Conservation (phyloP, 1,284 basidiomycete species). For the Cutaneotrichosporon sp. region DNA sequence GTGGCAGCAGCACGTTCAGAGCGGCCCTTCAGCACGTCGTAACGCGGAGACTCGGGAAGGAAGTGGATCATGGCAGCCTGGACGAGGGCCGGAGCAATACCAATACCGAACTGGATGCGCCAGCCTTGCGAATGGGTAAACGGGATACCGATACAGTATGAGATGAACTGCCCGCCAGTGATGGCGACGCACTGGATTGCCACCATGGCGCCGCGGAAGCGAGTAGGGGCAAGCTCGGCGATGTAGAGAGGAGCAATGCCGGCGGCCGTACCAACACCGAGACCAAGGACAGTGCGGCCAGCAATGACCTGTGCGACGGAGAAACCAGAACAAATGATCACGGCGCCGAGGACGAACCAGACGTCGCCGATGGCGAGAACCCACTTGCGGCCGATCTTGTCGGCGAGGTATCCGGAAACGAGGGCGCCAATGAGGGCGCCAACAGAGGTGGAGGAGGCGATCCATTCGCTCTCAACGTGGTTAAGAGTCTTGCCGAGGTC, state of each 20-base stretch:
- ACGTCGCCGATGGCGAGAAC: slow-evolving; percentile 66
- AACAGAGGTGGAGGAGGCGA: slow-evolving; percentile 69
- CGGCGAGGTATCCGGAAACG: slow-evolving; percentile 36
- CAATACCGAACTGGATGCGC: slow-evolving; percentile 43
- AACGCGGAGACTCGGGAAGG: slow-evolving; percentile 46
- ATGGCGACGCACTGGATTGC: slow-evolving; percentile 45
- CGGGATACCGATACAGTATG: slow-evolving; percentile 43
- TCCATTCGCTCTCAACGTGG: slow-evolving; percentile 69
- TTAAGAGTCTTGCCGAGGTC: slow-evolving; percentile 64
- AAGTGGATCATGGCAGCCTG: slow-evolving; percentile 33
- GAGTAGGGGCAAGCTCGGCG: slow-evolving; percentile 46
- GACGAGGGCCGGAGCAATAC: slow-evolving; percentile 39
- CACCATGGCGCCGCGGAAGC: slow-evolving; percentile 46
- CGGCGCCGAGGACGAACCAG: slow-evolving; percentile 58
- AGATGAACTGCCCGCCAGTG: slow-evolving; percentile 48
- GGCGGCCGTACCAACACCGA: slow-evolving; percentile 47
- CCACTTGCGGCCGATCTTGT: slow-evolving; percentile 48
- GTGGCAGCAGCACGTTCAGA: slow-evolving; percentile 32
- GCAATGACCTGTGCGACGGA: slow-evolving; percentile 41
- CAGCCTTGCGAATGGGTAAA: slow-evolving; percentile 33
- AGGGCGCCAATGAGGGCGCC: slow-evolving; percentile 63
- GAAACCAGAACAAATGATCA: slow-evolving; percentile 44
- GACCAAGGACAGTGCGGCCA: slow-evolving; percentile 46
- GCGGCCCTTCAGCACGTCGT: slow-evolving; percentile 36
- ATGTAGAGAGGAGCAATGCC: slow-evolving; percentile 47